Conservation (phyloP, 352 stramenopile species). For the Phytophthora tentaculata region DNA sequence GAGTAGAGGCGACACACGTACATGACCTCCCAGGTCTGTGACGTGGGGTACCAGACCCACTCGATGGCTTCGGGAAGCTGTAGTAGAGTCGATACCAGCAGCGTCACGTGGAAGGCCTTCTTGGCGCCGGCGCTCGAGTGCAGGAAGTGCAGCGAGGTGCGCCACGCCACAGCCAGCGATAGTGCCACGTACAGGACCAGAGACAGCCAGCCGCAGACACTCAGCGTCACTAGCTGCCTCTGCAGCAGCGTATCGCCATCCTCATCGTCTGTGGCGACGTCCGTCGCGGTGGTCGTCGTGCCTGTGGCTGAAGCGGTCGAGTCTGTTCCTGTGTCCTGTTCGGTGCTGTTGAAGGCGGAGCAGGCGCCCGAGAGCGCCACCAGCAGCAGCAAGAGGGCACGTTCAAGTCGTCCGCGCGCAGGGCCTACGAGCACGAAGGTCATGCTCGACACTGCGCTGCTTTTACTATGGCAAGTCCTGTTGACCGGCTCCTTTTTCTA, state of each 20-base stretch:
- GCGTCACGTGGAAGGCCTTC: slow-evolving; percentile 74
- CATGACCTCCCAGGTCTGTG: slow-evolving; percentile 64
- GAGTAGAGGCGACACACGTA: slow-evolving; percentile 74
- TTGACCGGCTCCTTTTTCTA: slow-evolving; percentile 18
- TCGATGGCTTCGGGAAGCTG: slow-evolving; percentile 68
- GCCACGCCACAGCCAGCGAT: slow-evolving; percentile 63
- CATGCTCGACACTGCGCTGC: slow-evolving; percentile 20
- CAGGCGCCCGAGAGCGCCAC: slow-evolving; percentile 9
- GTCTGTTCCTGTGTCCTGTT: slow-evolving; percentile 6
- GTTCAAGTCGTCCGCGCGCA: slow-evolving; percentile 14
- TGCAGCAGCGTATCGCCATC: slow-evolving; percentile 24
- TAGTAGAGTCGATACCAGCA: slow-evolving; percentile 69
- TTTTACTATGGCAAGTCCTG: slow-evolving; percentile 22
- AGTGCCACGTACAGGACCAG: slow-evolving; percentile 71
- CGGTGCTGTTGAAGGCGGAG: slow-evolving; percentile 12
- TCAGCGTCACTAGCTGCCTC: slow-evolving; percentile 52
- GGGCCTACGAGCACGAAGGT: slow-evolving; percentile 1
- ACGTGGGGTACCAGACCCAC: slow-evolving; percentile 68
- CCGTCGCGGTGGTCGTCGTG: slow-evolving; percentile 2
- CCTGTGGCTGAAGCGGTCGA: not conserved
- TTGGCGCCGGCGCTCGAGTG: slow-evolving; percentile 60
- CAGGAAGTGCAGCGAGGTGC: slow-evolving; percentile 66
- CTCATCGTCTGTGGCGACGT: slow-evolving; percentile 14
- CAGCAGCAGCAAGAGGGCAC: slow-evolving; percentile 7
- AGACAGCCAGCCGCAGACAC: slow-evolving; percentile 64